A percentile compares a stretch with the other conserved stretches of the same genome.
Conservation (phyloP, 2,329 filamentous ascomycete species). For the Periconia sp. region DNA sequence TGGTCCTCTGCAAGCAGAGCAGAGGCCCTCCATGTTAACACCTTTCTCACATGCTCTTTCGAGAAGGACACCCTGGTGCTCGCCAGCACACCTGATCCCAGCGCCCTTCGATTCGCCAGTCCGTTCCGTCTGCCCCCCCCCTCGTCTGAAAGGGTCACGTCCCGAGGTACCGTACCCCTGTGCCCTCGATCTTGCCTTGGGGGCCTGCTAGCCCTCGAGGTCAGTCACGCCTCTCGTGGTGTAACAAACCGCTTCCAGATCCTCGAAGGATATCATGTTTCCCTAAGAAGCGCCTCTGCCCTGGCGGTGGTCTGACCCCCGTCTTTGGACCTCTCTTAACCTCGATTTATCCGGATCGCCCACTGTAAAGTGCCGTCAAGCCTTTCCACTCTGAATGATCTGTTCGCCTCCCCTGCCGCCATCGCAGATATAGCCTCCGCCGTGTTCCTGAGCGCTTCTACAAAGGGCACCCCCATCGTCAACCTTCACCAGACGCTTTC, state of each 20-base stretch:
- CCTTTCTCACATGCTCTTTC: slow-evolving; percentile 41
- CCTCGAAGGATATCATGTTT: slow-evolving; percentile 47
- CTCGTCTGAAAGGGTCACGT: slow-evolving; percentile 41
- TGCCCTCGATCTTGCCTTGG: slow-evolving; percentile 37
- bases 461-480: slow-evolving; percentile 41
- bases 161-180: slow-evolving; percentile 50
- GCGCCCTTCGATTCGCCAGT: slow-evolving; percentile 44
- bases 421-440: slow-evolving; percentile 46
- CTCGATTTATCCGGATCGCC: slow-evolving; percentile 51
- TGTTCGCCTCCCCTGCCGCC: slow-evolving; percentile 42
- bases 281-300: slow-evolving; percentile 41
- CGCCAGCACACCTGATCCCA: slow-evolving; percentile 44
- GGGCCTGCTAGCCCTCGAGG: slow-evolving; percentile 42
- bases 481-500: slow-evolving; percentile 30
- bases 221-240: slow-evolving; percentile 47
- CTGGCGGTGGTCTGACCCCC: slow-evolving; percentile 44
- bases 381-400: slow-evolving; percentile 47
- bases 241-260: slow-evolving; percentile 48
- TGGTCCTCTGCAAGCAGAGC: slow-evolving; percentile 40
- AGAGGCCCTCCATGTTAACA: slow-evolving; percentile 44
- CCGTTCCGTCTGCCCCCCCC: slow-evolving; percentile 40
- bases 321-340: slow-evolving; percentile 43
- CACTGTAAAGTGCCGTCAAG: slow-evolving; percentile 47
- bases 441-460: slow-evolving; percentile 39
- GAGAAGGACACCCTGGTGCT: slow-evolving; percentile 40